phyloP scores from a whole-genome alignment of 257 asterid species.

The Buddleja alternifolia region DNA sequence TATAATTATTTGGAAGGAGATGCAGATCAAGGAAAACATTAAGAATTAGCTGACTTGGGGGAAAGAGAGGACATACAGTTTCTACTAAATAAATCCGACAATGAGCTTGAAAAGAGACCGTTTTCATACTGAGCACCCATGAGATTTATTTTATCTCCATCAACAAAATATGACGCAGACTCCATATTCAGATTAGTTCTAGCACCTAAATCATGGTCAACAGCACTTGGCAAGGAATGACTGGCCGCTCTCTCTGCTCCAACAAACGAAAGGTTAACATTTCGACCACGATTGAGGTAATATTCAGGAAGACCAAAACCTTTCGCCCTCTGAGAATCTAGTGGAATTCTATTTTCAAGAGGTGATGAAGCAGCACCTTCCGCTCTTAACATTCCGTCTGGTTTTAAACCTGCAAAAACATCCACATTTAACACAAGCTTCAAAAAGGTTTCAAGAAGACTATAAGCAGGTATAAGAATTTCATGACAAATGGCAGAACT shows the following conservation, averaged over 20 bases:
- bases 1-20: constrained; percentile 7
- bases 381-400: constrained; percentile 51
- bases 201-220: constrained; percentile 63
- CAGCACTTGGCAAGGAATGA: constrained; percentile 74
- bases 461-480: not conserved
- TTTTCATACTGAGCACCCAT: constrained; percentile 79
- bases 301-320: constrained; percentile 62
- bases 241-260: constrained; percentile 66
- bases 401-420: constrained; percentile 57
- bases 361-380: constrained; percentile 61
- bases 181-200: constrained; percentile 51
- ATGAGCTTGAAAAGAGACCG: constrained; percentile 92
- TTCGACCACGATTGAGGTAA: constrained; percentile 61
- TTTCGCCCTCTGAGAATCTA: constrained; percentile 59
- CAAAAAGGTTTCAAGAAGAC: constrained; percentile 10
- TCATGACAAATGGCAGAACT: constrained; percentile 14
- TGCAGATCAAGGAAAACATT: constrained; percentile 4
- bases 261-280: constrained; percentile 43
- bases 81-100: constrained; percentile 79
- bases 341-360: constrained; percentile 49
- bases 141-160: constrained; percentile 61
- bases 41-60: constrained; percentile 13
- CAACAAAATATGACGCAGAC: constrained; percentile 53
- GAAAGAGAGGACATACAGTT: constrained; percentile 58
- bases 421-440: constrained; percentile 1